These are phyloP conservation scores for Ceratobasidium sp. DNA, from an alignment of 1,284 basidiomycete species.

Conservation along the genomic window DNA sequence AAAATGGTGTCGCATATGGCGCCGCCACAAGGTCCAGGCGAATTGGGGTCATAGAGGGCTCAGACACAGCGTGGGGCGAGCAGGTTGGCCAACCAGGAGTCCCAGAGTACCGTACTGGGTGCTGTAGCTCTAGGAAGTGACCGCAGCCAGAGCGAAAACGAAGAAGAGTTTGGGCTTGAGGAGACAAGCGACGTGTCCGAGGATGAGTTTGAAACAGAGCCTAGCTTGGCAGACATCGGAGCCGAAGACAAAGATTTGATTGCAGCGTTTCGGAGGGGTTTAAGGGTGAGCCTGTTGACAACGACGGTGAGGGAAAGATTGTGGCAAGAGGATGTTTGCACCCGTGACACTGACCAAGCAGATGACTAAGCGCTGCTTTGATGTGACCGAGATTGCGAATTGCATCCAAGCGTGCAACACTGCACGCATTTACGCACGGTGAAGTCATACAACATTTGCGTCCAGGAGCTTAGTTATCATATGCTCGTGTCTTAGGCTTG, in stretches of 20 bases:
- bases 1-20: not conserved
- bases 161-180: not conserved
- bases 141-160: not conserved
- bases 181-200: not conserved
- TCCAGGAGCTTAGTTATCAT: not conserved
- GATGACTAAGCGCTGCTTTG: slow-evolving; percentile 1
- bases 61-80: not conserved
- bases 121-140: not conserved
- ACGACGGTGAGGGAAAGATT: not conserved
- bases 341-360: not conserved
- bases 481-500: not conserved
- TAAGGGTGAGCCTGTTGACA: not conserved
- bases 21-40: not conserved
- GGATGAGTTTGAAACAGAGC: not conserved
- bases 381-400: not conserved
- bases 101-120: not conserved
- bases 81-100: not conserved
- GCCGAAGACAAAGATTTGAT: not conserved
- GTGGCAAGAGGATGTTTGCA: not conserved
- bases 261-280: not conserved
- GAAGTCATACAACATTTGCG: too few relatives aligned
- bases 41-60: not conserved
- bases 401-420: not conserved
- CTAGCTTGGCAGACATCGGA: not conserved
- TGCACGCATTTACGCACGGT: too few relatives aligned